phyloP scores from a whole-genome alignment of 371 early-diverging fungal species.

The Mycotypha africana region DNA sequence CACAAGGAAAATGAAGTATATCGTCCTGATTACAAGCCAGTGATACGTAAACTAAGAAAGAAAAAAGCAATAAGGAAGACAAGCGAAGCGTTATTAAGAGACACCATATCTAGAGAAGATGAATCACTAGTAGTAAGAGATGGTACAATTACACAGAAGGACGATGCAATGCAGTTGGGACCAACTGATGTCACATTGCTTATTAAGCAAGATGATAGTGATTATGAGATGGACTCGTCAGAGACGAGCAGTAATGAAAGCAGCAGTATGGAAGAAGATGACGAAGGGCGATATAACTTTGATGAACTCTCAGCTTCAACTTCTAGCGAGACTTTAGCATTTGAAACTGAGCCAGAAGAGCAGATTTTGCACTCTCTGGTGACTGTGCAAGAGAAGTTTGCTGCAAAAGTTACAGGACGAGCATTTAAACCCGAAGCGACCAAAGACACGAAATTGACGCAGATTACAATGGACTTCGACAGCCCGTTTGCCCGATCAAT shows the following conservation, averaged over 20 bases:
- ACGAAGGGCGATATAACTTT: neutral
- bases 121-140: neutral
- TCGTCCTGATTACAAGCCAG: conserved; percentile 39
- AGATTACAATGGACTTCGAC: conserved; percentile 21
- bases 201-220: neutral
- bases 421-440: neutral
- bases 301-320: neutral
- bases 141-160: neutral
- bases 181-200: neutral
- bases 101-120: conserved; percentile 4
- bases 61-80: too few species aligned
- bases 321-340: too few species aligned
- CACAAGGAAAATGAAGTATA: conserved; percentile 18
- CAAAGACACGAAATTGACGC: neutral
- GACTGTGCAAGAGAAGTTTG: conserved; percentile 2
- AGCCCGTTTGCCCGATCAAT: conserved; percentile 24
- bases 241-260: neutral
- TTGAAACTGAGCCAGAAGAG: too few species aligned
- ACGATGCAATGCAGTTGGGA: neutral
- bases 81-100: neutral
- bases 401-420: neutral
- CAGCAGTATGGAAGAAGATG: neutral
- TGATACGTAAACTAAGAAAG: conserved; percentile 3
- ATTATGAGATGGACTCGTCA: neutral
- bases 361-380: neutral